phyloP scores from a whole-genome alignment of 768 basidiomycete species.

The Cystobasidiopsis lactophilus region DNA sequence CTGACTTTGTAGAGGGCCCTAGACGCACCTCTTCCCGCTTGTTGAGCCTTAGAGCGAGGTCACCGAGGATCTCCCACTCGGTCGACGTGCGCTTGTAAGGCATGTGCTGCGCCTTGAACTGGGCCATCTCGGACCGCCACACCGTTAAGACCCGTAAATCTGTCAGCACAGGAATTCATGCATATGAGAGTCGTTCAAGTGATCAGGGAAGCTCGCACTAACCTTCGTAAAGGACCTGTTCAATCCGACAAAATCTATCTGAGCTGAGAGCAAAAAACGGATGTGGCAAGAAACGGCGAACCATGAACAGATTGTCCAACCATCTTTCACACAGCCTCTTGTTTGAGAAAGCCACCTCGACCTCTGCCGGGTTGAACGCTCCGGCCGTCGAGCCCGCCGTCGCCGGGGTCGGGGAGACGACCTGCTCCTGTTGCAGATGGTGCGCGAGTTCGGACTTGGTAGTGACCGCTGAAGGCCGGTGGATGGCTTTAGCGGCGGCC shows the following conservation, averaged over 20 bases:
- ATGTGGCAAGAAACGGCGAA: slow-evolving; percentile 22
- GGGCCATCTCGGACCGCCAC: slow-evolving; percentile 91
- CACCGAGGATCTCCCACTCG: slow-evolving; percentile 97
- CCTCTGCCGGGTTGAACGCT: slow-evolving; percentile 29
- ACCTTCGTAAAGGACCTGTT: slow-evolving; percentile 41
- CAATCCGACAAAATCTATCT: no score
- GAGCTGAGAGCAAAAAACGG: no score
- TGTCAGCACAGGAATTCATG: slow-evolving; percentile 27
- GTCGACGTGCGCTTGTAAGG: slow-evolving; percentile 89
- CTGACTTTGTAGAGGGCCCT: background rate
- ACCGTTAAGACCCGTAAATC: slow-evolving; percentile 97
- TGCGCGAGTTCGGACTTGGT: background rate
- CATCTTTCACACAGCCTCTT: slow-evolving; percentile 92
- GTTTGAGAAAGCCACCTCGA: slow-evolving; percentile 40
- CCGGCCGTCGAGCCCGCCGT: slow-evolving; percentile 35
- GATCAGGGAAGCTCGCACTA: background rate
- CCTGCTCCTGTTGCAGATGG: background rate
- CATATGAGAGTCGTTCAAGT: background rate
- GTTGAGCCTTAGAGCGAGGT: slow-evolving; percentile 72
- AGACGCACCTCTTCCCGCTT: slow-evolving; percentile 66
- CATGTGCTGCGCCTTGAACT: slow-evolving; percentile 96
- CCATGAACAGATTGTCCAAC: slow-evolving; percentile 97
- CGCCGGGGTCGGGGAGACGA: background rate
- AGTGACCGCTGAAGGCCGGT: slow-evolving; percentile 6
- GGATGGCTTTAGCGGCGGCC: background rate